phyloP scores from a whole-genome alignment of 2,329 filamentous ascomycete species.

The Westerdykella ornata region DNA sequence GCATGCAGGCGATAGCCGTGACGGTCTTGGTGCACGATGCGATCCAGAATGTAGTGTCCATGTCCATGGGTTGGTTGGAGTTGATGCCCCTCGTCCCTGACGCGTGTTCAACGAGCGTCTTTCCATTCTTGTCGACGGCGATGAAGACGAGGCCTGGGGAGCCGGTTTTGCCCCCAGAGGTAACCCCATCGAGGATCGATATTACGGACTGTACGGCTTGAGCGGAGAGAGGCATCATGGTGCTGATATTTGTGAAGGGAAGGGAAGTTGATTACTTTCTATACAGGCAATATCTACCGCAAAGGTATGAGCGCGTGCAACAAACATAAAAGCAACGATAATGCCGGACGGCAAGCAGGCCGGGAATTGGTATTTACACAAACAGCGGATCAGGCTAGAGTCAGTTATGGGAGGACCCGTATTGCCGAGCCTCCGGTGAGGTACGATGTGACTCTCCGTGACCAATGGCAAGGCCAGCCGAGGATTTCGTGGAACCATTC shows the following conservation, averaged over 20 bases:
- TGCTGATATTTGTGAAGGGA: not conserved
- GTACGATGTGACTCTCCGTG: too few relatives aligned
- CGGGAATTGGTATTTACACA: too few relatives aligned
- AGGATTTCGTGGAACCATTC: too few relatives aligned
- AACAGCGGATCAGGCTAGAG: too few relatives aligned
- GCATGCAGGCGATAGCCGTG: slow-evolving; percentile 28
- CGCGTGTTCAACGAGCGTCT: slow-evolving; percentile 38
- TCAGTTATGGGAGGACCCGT: too few relatives aligned
- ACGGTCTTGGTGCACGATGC: slow-evolving; percentile 46
- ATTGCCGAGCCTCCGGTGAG: too few relatives aligned
- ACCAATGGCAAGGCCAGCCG: too few relatives aligned
- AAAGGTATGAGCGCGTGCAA: too few relatives aligned
- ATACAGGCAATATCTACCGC: too few relatives aligned
- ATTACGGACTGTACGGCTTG: slow-evolving; percentile 32
- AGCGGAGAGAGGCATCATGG: slow-evolving; percentile 26
- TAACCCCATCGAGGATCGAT: slow-evolving; percentile 28
- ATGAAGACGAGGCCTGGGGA: slow-evolving; percentile 42
- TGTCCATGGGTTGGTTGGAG: slow-evolving; percentile 47
- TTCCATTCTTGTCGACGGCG: slow-evolving; percentile 42
- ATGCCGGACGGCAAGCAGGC: too few relatives aligned
- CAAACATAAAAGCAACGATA: too few relatives aligned
- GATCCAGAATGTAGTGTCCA: slow-evolving; percentile 56
- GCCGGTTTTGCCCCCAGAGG: slow-evolving; percentile 24
- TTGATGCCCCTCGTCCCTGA: slow-evolving; percentile 39
- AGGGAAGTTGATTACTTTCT: too few relatives aligned